Percentiles rank a stretch among this genome's conserved stretches.
Conservation (phyloP, 495 filamentous ascomycete genomes). For the Penicillium manginii region DNA sequence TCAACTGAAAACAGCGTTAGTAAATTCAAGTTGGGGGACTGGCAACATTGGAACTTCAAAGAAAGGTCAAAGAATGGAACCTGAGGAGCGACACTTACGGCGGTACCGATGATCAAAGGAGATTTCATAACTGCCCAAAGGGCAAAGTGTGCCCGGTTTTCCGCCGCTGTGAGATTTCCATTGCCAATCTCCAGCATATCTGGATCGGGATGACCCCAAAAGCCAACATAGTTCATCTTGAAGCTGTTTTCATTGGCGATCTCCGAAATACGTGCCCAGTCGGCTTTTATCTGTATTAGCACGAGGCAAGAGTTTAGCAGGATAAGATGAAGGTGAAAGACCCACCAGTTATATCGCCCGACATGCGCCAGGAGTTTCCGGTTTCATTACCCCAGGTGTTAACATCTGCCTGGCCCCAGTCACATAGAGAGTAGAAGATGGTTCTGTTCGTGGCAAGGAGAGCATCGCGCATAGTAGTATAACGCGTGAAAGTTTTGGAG, state of each 20-base stretch:
- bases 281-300: conserved; percentile 25
- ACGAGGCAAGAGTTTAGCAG: no score
- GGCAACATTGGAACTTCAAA: not conserved
- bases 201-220: conserved; percentile 61
- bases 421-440: conserved; percentile 69
- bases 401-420: conserved; percentile 62
- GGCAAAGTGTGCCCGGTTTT: conserved; percentile 54
- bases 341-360: conserved; percentile 55
- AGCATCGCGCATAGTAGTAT: conserved; percentile 63
- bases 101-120: conserved; percentile 61
- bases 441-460: conserved; percentile 52
- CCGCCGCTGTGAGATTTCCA: conserved; percentile 53
- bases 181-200: conserved; percentile 77
- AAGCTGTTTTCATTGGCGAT: conserved; percentile 52
- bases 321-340: conserved; percentile 1
- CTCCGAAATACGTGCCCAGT: conserved; percentile 45
- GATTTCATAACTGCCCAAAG: conserved; percentile 63
- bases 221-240: conserved; percentile 49
- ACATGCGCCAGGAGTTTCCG: conserved; percentile 60
- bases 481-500: conserved; percentile 57
- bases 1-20: conserved; percentile 38
- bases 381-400: conserved; percentile 55
- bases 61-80: conserved; percentile 5
- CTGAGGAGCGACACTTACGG: conserved; percentile 28
- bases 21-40: not conserved